Evolutionary conservation across 2,329 filamentous ascomycete species (phyloP).

Genomic region (Ophiocordyceps camponoti-rufipedis): DNA sequence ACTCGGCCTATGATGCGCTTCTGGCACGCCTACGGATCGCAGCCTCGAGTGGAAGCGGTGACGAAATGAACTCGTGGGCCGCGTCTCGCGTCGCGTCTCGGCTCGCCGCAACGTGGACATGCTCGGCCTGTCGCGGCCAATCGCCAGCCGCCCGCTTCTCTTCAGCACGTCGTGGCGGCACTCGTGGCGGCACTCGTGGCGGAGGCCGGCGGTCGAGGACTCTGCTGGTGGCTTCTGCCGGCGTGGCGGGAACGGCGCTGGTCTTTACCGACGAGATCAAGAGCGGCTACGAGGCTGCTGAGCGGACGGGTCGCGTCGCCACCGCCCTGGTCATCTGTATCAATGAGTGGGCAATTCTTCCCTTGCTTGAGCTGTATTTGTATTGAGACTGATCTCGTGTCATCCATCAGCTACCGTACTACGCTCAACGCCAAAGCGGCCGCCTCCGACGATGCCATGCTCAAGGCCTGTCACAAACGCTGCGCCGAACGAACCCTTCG

Average conservation of each 20-base stretch:
- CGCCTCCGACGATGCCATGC: constrained; percentile 38
- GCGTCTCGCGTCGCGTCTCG: not conserved
- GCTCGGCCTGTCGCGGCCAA: not conserved
- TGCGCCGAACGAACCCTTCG: constrained; percentile 76
- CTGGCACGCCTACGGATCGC: no score
- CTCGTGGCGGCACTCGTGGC: not conserved
- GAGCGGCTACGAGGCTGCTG: constrained; percentile 54
- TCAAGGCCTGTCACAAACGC: constrained; percentile 77
- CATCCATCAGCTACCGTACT: constrained; percentile 53
- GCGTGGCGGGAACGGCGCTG: constrained; percentile 29
- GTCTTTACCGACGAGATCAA: constrained; percentile 53
- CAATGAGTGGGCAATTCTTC: constrained; percentile 47
- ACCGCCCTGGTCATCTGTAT: constrained; percentile 63
- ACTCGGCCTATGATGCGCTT: no score
- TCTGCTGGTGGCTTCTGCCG: constrained; percentile 30
- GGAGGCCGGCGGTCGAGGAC: not conserved
- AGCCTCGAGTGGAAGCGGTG: not conserved
- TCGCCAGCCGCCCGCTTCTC: no score
- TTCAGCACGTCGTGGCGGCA: no score
- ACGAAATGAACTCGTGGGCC: not conserved
- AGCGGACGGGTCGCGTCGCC: constrained; percentile 64
- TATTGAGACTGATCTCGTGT: not conserved
- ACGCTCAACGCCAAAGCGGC: constrained; percentile 53
- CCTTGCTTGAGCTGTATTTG: not conserved
- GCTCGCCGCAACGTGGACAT: not conserved